These are phyloP conservation scores for Lagenaria siceraria DNA, from an alignment of 306 rosid species.

Conservation along the genomic window DNA sequence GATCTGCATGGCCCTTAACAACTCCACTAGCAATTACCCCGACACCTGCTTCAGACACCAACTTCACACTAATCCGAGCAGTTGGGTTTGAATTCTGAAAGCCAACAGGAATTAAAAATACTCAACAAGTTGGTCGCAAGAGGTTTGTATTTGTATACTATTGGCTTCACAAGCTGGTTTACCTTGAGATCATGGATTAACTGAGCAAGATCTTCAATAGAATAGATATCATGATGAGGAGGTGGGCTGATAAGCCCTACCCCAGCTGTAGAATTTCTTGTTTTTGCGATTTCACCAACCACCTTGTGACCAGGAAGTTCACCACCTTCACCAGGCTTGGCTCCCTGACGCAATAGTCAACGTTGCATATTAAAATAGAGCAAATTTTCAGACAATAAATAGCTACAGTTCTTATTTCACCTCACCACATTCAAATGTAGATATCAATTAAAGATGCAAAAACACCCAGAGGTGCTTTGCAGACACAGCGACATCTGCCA, in stretches of 20 bases:
- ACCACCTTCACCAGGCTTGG: constrained; percentile 99
- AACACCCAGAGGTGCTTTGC: constrained; percentile 56
- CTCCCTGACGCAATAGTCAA: constrained; percentile 56
- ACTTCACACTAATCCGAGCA: constrained; percentile 93
- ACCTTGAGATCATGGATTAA: constrained; percentile 94
- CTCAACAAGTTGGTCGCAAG: not conserved
- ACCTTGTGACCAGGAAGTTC: constrained; percentile 99
- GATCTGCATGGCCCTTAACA: constrained; percentile 98
- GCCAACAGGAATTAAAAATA: constrained; percentile 3
- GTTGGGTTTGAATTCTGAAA: constrained; percentile 78
- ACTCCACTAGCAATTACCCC: constrained; percentile 99
- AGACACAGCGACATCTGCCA: constrained; percentile 48
- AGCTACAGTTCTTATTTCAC: constrained; percentile 7
- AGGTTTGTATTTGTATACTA: not conserved
- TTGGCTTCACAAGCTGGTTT: not conserved
- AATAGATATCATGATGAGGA: constrained; percentile 97
- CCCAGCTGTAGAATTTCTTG: constrained; percentile 96
- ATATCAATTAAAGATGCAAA: constrained; percentile 36
- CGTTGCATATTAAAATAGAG: constrained; percentile 14
- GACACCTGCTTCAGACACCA: constrained; percentile 98
- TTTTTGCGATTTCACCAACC: constrained; percentile 80
- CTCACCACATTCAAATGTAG: constrained; percentile 38
- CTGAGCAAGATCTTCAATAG: constrained; percentile 97
- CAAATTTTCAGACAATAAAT: constrained; percentile 3
- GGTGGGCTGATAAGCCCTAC: constrained; percentile 99